Evolutionary conservation across 2,329 filamentous ascomycete genomes (phyloP), one percentile per base, ranked within the genome.

Genomic region (Colletotrichum abscissum): DNA sequence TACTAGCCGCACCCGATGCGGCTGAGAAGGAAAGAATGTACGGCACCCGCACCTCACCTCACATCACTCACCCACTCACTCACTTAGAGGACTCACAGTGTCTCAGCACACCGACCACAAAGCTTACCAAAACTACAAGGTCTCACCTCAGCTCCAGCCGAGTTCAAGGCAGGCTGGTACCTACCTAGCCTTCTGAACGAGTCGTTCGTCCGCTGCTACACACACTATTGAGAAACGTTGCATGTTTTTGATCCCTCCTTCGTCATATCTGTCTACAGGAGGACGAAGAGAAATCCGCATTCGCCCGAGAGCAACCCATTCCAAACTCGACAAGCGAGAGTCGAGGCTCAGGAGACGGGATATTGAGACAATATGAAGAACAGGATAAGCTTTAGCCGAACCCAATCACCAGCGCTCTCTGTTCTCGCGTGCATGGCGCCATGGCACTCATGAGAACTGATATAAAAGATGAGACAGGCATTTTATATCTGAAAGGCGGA

Each of bases 311-410:
- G 19, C 16, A 49, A n/a, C 19, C 7, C 6, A 49, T 1, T 6
- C 16, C 16, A 49, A 46, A n/a, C 16, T n/a, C 1, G 19, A 49
- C 42, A 9, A n/a, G 16, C 9, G 42, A 49, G 42, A 49, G 6
- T 49, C 1, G 42, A 49, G 42, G 42, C 42, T 49, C 42, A 49
- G 3, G 19, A 49, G 19, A 49, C 5, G 19, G 42, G 4, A 49
- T 19, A 9, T 4, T 1, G 16, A 49, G 42, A 55, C 52, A 22
- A 30, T n/a, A n/a, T 56, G 8, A 24, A 46, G 16, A 30, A 55
- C 38, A 42, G 38, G 52, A 33, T 65, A 65, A 57, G 33, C 63
- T 57, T 65, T 46, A 46, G 63, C 63, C 52, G 52, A 56, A 33
- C 52, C 52, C 19, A 49, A 49, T 19, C 16, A 49, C 16, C 42